phyloP scores from a whole-genome alignment of 2,329 filamentous ascomycete species.

The Exserohilum rostratum region DNA sequence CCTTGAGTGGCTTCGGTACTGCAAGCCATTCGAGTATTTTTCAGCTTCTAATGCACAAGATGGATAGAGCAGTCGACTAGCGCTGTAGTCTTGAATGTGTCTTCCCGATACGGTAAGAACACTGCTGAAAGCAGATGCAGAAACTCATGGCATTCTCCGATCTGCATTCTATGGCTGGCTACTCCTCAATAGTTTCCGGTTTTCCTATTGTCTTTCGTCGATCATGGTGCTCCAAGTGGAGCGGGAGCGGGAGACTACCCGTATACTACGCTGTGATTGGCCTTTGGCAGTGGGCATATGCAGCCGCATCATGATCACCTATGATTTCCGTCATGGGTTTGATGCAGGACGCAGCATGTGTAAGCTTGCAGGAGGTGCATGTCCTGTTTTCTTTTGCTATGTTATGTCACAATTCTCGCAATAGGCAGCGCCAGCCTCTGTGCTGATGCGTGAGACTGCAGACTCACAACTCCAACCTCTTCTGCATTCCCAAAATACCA shows the following conservation, averaged over 20 bases:
- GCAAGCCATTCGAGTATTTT: conserved; percentile 8
- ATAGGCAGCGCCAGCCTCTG: not conserved
- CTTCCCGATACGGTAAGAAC: conserved; percentile 6
- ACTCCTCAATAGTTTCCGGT: conserved; percentile 21
- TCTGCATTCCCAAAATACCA: no score
- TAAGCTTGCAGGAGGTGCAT: not conserved
- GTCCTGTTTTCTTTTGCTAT: not conserved
- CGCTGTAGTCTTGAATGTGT: conserved; percentile 5
- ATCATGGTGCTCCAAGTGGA: conserved; percentile 18
- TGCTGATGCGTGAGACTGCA: not conserved
- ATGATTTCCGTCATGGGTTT: conserved; percentile 10
- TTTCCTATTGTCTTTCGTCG: conserved; percentile 20
- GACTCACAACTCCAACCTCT: not conserved
- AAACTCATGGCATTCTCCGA: conserved; percentile 3
- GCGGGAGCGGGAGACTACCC: conserved; percentile 4
- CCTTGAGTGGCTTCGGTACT: not conserved
- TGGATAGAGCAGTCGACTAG: conserved; percentile 1
- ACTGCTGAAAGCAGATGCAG: conserved; percentile 4
- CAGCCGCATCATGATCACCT: conserved; percentile 16
- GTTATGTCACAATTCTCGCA: not conserved
- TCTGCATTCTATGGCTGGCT: conserved; percentile 12
- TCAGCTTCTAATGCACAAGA: conserved; percentile 9
- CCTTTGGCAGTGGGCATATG: not conserved
- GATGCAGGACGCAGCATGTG: not conserved
- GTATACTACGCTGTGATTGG: conserved; percentile 3